Evolutionary conservation across 345 rosid genomes (phyloP).

Genomic region (Balakata baccata): DNA sequence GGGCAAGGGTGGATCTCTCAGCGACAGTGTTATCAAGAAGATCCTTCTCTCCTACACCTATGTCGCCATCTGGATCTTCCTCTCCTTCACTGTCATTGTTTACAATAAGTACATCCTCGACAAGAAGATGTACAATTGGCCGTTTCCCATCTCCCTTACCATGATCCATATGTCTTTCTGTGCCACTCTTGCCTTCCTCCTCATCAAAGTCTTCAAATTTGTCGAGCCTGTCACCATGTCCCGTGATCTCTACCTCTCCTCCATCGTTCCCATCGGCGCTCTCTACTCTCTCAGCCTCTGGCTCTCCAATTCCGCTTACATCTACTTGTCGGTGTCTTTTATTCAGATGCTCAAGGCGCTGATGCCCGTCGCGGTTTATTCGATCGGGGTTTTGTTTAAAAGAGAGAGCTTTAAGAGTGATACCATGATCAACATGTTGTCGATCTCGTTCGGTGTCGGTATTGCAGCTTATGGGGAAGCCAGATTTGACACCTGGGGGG

Average conservation of each 20-base stretch:
- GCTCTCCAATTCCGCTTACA: constrained; percentile 97
- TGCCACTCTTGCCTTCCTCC: constrained; percentile 72
- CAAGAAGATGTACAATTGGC: constrained; percentile 98
- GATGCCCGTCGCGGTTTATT: constrained; percentile 97
- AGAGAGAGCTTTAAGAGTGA: constrained; percentile 63
- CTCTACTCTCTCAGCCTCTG: constrained; percentile 83
- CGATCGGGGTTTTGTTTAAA: constrained; percentile 75
- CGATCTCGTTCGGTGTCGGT: constrained; percentile 89
- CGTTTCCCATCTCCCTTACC: constrained; percentile 91
- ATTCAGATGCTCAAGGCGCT: constrained; percentile 97
- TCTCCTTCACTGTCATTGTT: constrained; percentile 94
- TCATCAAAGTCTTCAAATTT: constrained; percentile 83
- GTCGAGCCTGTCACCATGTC: constrained; percentile 93
- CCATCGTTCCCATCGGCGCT: constrained; percentile 93
- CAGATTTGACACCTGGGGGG: constrained; percentile 90
- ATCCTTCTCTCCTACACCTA: constrained; percentile 90
- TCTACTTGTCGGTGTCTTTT: constrained; percentile 89
- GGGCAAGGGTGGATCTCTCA: constrained; percentile 88
- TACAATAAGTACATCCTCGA: constrained; percentile 99
- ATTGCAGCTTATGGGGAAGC: constrained; percentile 95
- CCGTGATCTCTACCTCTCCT: constrained; percentile 66
- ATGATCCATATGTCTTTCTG: constrained; percentile 99
- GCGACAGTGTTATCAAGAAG: constrained; percentile 82
- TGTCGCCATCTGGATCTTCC: constrained; percentile 96
- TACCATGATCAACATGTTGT: constrained; percentile 84